Base-by-base conservation (phyloP, 2,329 filamentous ascomycete species). In the Phialophora expanda region DNA sequence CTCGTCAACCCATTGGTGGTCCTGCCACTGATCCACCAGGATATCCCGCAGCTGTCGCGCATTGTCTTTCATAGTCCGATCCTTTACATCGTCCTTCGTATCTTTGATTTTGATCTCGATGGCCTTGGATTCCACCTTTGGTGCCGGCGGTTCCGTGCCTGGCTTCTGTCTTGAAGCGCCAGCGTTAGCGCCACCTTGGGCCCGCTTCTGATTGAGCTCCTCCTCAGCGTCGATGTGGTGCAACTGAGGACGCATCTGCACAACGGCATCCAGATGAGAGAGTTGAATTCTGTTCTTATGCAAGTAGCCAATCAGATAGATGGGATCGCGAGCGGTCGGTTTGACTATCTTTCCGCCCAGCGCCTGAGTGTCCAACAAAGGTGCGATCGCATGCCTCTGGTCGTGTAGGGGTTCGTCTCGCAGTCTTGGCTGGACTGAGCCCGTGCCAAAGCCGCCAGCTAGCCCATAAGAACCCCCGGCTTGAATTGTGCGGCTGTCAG, bases 301-400 rank as follows among this genome's bases (percentile, higher is more conserved):
- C 76, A 98, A 97, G n/a, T 93, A 90, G 30, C 92, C 95, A 57
- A 97, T 85, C 88, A 97, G 96, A 80, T 96, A 96, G 70, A 84
- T 81, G 8, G 87, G 86, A 70, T 92, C 89, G 24, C 90, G 89
- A 69, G 89, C 86, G 69, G 89, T 87, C 2, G 87, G 82, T 48
- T 87, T 85, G 12, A 89, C 84, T 67, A 92, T 89, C 76, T 94
- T 89, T 0, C 95, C 95, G 54, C 93, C 93, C 24, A 97, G 83
- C 0, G 93, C 96, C 81, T 96, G 92, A 66, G 87, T 90, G 57
- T 87, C 84, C 75, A 97, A 80, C 3, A 96, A 89, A 70, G 89
- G 87, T 73, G 87, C 86, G 61, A 87, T 83, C 59, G 89, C 84
- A 4, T 90, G 89, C 70, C 89, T 87, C 57, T 84, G 82, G 82